Percentiles rank a stretch among this genome's conserved stretches.
These are phyloP conservation scores for Oryza brachyantha DNA, from an alignment of 176 grass and related monocot genomes.

Conservation along the genomic window DNA sequence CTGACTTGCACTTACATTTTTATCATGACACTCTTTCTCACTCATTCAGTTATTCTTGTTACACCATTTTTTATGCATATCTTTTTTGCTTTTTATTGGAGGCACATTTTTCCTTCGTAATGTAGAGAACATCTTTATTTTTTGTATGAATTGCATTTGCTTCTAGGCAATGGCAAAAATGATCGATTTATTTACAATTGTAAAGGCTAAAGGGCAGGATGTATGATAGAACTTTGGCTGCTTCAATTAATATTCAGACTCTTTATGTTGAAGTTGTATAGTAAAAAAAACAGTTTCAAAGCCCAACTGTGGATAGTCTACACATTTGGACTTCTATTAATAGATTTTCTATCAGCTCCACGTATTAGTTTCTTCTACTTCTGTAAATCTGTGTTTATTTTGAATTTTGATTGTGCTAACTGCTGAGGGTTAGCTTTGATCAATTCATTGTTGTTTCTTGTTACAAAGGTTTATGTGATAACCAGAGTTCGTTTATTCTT, in stretches of 20 bases:
- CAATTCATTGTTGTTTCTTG: not conserved
- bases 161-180: slow-evolving; percentile 10
- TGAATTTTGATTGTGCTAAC: not conserved
- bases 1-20: not conserved
- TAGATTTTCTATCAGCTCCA: not conserved
- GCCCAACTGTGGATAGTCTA: not conserved
- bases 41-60: not conserved
- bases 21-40: not conserved
- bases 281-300: not conserved
- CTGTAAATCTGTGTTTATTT: not conserved
- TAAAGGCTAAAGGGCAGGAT: not conserved
- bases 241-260: not conserved
- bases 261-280: not conserved
- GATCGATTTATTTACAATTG: not conserved
- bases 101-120: not conserved
- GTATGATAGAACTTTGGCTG: not conserved
- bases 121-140: not conserved
- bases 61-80: not conserved
- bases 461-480: not conserved
- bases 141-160: not conserved
- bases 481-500: slow-evolving; percentile 17
- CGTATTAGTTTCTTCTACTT: not conserved
- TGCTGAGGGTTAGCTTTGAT: not conserved
- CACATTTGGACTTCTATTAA: not conserved
- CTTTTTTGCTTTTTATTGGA: slow-evolving; percentile 9